A percentile compares a stretch with the other conserved stretches of the same genome.
Conservation (phyloP, 768 basidiomycete genomes). For the Sarcodon aspratus region DNA sequence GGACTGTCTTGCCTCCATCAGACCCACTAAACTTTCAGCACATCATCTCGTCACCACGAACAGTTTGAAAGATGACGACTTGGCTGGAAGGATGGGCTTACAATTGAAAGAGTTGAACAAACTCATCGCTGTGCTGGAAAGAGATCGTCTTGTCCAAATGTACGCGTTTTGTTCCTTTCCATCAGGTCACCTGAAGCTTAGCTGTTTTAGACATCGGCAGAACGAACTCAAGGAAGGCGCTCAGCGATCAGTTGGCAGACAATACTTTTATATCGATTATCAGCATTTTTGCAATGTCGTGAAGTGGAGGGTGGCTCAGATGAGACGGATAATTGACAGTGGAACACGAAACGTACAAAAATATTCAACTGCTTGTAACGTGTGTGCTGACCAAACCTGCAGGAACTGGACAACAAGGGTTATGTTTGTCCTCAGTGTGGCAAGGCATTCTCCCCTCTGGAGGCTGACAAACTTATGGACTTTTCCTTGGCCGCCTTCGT, state of each 20-base stretch:
- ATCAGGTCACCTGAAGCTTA: slow-evolving; percentile 1
- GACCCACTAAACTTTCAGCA: slow-evolving; percentile 4
- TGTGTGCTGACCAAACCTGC: not conserved
- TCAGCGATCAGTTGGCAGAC: slow-evolving; percentile 75
- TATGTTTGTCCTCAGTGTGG: slow-evolving; percentile 90
- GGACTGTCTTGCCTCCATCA: slow-evolving; percentile 10
- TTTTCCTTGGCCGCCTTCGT: slow-evolving; percentile 50
- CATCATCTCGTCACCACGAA: slow-evolving; percentile 6
- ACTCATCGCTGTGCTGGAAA: slow-evolving; percentile 70
- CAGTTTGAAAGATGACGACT: slow-evolving; percentile 89
- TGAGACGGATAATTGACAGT: slow-evolving; percentile 84
- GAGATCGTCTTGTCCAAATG: slow-evolving; percentile 72
- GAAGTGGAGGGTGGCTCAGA: slow-evolving; percentile 93
- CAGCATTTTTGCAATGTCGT: slow-evolving; percentile 93
- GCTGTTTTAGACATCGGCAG: slow-evolving; percentile 58
- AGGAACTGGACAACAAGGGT: slow-evolving; percentile 98
- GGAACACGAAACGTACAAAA: slow-evolving; percentile 72
- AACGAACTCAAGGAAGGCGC: slow-evolving; percentile 88
- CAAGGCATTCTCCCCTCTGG: slow-evolving; percentile 74
- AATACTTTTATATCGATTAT: slow-evolving; percentile 97
- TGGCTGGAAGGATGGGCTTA: slow-evolving; percentile 83
- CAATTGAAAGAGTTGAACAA: slow-evolving; percentile 87
- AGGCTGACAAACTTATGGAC: slow-evolving; percentile 79
- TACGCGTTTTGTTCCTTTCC: slow-evolving; percentile 22
- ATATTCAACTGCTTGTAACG: not conserved